phyloP scores from a whole-genome alignment of 1,139 yeast species.

The Candida sanyaensis region DNA sequence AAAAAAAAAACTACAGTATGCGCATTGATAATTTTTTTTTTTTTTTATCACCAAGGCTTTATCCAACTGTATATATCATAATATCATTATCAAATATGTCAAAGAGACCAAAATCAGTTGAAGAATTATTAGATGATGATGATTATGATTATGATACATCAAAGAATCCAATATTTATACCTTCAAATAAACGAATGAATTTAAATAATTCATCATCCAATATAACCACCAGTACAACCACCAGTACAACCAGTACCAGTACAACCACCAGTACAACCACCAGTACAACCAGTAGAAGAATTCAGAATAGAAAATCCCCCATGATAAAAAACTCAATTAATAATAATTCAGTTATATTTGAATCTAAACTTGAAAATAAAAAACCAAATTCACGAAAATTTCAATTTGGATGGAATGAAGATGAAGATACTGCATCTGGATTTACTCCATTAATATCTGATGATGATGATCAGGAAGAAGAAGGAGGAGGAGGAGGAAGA shows the following conservation, averaged over 20 bases:
- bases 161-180: constrained; percentile 43
- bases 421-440: constrained; percentile 62
- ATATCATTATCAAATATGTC: constrained; percentile 15
- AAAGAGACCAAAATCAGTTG: constrained; percentile 40
- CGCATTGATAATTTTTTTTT: background rate
- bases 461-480: constrained; percentile 16
- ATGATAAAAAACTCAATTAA: constrained; percentile 6
- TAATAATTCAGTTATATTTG: constrained; percentile 6
- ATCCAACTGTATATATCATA: too few relatives aligned
- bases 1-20: background rate
- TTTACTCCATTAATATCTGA: constrained; percentile 42
- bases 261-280: too few relatives aligned
- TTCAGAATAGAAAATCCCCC: background rate
- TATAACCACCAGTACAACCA: too few relatives aligned
- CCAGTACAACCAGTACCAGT: too few relatives aligned
- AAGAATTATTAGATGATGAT: constrained; percentile 40
- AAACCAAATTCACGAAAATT: constrained; percentile 28
- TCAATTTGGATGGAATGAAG: constrained; percentile 68
- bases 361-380: constrained; percentile 9
- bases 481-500: too few relatives aligned
- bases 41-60: background rate
- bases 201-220: constrained; percentile 14
- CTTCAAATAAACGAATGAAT: constrained; percentile 48
- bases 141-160: constrained; percentile 22
- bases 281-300: too few relatives aligned